Base-by-base conservation (phyloP, 2,329 filamentous ascomycete species). In the Ascochyta rabiei region DNA sequence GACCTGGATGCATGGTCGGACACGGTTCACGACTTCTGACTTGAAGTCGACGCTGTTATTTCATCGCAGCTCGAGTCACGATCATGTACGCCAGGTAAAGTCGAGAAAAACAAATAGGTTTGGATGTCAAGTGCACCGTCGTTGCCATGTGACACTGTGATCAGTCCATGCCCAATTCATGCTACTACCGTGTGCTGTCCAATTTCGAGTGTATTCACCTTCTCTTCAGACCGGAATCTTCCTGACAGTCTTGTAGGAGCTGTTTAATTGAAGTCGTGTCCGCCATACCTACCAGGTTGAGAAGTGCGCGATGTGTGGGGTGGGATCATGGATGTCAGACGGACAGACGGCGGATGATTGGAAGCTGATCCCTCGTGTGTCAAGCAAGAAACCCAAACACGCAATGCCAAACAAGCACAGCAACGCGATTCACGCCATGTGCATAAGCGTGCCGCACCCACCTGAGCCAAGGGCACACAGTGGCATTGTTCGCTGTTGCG, bases 231-330 rank as follows among this genome's bases (percentile, higher is more conserved):
- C 16, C 3, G 31, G 10, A n/a, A 15, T 9, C 2, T 4, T 15
- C 10, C 28, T 30, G 28, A 13, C 28, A 30, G 12, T 10, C 12
- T 30, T 13, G 28, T 15, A 30, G 12, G 13, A 2, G 10, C 3
- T 23, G 37, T 19, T n/a, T 3, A 41, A 10, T 18, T 6, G 35
- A 24, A 31, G 23, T 31, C 28, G 13, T 30, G 28, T 30, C 28
- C 39, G 51, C 39, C 43, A 43, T 38, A 53, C 38, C 24, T 54
- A 28, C 44, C 51, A 5, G 23, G 44, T 30, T 19, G 33, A 34
- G 45, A 19, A 54, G 23, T 41, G 41, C 40, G 37, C 40, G 40
- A 48, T 49, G 40, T 31, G 34, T 40, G 51, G 39, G 33, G 39
- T 34, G 12, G 30, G 39, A n/a, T n/a, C n/a, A n/a, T n/a, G n/a